These are phyloP conservation scores for Fusarium sp. DNA, from an alignment of 2,329 filamentous ascomycete genomes.

Conservation along the genomic window DNA sequence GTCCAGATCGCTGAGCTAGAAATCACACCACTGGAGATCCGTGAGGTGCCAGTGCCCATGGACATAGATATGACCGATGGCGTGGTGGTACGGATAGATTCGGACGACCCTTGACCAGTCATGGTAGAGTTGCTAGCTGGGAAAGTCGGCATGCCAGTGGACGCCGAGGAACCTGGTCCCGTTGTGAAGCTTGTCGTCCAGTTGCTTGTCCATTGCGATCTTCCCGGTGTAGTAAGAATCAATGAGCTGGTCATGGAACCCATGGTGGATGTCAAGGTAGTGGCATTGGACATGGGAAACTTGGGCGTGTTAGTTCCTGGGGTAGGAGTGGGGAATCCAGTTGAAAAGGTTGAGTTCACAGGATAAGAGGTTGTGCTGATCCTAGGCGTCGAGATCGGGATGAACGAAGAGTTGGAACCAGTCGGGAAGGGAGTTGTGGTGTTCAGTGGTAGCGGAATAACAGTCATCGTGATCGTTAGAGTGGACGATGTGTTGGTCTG, in stretches of 20 bases:
- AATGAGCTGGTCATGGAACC: conserved; percentile 10
- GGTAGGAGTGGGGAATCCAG: conserved; percentile 3
- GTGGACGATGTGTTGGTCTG: conserved; percentile 26
- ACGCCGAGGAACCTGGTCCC: neutral
- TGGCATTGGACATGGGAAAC: conserved; percentile 33
- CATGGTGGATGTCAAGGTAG: neutral
- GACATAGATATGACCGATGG: conserved; percentile 7
- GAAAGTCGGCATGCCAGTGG: conserved; percentile 8
- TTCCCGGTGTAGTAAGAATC: conserved; percentile 12
- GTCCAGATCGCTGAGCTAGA: conserved; percentile 25
- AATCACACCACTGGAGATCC: conserved; percentile 21
- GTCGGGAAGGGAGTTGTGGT: conserved; percentile 4
- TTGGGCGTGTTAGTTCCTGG: conserved; percentile 8
- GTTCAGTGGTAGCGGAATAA: conserved; percentile 9
- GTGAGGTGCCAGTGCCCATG: conserved; percentile 25
- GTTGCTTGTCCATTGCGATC: conserved; percentile 22
- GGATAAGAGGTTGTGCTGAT: conserved; percentile 4
- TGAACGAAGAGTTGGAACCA: neutral
- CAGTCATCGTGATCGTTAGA: conserved; percentile 3
- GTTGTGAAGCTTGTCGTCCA: conserved; percentile 23
- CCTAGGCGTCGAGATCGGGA: neutral
- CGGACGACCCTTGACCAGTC: conserved; percentile 13
- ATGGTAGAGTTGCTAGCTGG: conserved; percentile 26
- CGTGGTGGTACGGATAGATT: conserved; percentile 13
- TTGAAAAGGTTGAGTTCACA: conserved; percentile 17